Evolutionary conservation across 1,139 yeast species (phyloP).

Genomic region (Arxiozyma bovina): DNA sequence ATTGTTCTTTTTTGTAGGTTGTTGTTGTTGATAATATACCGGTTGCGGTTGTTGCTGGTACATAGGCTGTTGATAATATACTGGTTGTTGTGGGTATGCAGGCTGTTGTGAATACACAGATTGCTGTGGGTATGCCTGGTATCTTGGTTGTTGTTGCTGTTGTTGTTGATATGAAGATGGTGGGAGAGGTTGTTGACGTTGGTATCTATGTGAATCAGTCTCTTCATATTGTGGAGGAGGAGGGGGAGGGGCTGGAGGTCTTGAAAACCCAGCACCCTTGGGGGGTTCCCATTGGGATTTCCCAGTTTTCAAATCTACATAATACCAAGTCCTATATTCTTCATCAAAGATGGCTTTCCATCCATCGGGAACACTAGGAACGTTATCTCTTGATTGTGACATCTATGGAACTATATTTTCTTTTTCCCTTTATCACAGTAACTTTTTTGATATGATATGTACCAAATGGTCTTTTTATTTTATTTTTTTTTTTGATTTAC

Average conservation of each 20-base stretch:
- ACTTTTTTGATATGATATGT: no score
- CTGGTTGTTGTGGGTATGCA: constrained; percentile 12
- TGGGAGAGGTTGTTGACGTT: constrained; percentile 1
- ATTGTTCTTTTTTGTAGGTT: constrained; percentile 18
- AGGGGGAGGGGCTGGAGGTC: constrained; percentile 23
- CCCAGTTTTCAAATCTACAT: constrained; percentile 63
- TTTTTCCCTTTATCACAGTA: not conserved
- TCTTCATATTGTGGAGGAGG: constrained; percentile 16
- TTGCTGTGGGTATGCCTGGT: constrained; percentile 11
- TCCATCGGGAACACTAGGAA: constrained; percentile 61
- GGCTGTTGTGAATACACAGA: constrained; percentile 10
- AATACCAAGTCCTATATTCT: constrained; percentile 68
- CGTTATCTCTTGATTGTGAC: constrained; percentile 51
- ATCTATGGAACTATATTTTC: constrained; percentile 4
- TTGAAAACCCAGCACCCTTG: constrained; percentile 42
- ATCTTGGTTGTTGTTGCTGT: constrained; percentile 10
- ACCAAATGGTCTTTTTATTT: no score
- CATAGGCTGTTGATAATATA: constrained; percentile 34
- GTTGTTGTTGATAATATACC: constrained; percentile 10
- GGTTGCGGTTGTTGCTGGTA: constrained; percentile 10
- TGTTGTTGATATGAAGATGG: constrained; percentile 7
- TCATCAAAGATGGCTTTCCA: constrained; percentile 86
- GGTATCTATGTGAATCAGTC: constrained; percentile 2
- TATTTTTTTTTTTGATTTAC: no score
- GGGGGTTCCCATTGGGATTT: constrained; percentile 92